Evolutionary conservation across 192 early-diverging fungal genomes (phyloP).

Genomic region (Podila horticola): DNA sequence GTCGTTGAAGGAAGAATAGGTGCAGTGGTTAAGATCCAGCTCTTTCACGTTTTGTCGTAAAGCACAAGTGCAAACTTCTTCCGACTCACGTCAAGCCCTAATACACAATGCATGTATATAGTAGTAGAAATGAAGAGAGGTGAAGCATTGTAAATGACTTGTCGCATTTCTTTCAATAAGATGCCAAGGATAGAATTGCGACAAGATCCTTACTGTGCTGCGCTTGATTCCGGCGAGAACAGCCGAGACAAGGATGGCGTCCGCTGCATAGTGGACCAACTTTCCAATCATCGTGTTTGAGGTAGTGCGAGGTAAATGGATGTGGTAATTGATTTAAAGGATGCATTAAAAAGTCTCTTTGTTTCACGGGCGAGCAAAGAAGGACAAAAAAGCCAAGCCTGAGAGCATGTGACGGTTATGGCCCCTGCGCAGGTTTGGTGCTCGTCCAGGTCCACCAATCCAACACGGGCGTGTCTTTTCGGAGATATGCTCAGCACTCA

Average conservation of each 20-base stretch:
- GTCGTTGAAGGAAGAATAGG: background rate
- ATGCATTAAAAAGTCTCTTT: too few relatives aligned
- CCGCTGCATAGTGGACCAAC: constrained; percentile 57
- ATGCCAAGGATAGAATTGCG: background rate
- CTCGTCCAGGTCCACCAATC: too few relatives aligned
- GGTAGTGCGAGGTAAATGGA: background rate
- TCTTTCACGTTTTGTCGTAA: too few relatives aligned
- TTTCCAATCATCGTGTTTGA: constrained; percentile 49
- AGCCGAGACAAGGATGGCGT: constrained; percentile 62
- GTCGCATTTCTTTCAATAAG: background rate
- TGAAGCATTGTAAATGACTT: constrained; percentile 1
- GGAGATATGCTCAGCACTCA: too few relatives aligned
- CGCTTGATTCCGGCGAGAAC: constrained; percentile 65
- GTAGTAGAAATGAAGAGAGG: constrained; percentile 6
- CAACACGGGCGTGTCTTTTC: too few relatives aligned
- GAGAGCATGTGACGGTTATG: too few relatives aligned
- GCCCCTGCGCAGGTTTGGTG: too few relatives aligned
- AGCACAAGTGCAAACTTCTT: too few relatives aligned
- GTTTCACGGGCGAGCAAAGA: too few relatives aligned
- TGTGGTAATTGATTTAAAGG: background rate
- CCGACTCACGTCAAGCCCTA: background rate
- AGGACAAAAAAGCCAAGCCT: too few relatives aligned
- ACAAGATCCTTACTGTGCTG: constrained; percentile 45
- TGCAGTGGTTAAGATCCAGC: too few relatives aligned
- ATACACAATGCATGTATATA: too few relatives aligned